Conservation (phyloP, 306 rosid genomes). For the Acmispon strigosus region DNA sequence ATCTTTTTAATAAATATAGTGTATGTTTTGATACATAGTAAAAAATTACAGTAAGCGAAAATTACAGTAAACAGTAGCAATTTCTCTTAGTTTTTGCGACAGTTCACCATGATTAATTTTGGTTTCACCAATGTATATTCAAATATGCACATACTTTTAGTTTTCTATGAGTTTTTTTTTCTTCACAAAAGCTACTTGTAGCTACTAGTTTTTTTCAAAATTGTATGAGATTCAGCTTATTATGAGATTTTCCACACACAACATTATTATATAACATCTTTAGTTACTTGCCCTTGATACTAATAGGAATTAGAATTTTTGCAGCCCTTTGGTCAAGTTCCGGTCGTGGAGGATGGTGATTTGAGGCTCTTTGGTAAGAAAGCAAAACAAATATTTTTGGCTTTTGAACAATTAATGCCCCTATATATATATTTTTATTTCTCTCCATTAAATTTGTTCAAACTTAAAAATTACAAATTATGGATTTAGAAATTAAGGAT, state of each 20-base stretch:
- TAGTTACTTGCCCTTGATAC: not conserved
- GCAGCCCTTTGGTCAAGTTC: slow-evolving; percentile 88
- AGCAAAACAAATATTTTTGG: not conserved
- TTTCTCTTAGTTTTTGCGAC: too few relatives aligned
- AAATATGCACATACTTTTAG: too few relatives aligned
- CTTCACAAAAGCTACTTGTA: too few relatives aligned
- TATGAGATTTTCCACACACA: too few relatives aligned
- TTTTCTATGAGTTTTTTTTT: too few relatives aligned
- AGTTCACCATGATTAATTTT: too few relatives aligned
- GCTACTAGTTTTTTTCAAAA: too few relatives aligned
- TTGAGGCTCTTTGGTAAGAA: slow-evolving; percentile 60
- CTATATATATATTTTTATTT: not conserved
- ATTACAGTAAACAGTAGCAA: too few relatives aligned
- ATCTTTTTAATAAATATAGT: not conserved
- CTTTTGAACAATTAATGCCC: not conserved
- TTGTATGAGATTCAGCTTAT: too few relatives aligned
- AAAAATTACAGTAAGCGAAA: too few relatives aligned
- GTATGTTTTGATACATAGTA: not conserved
- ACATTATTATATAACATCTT: not conserved
- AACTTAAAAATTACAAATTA: not conserved
- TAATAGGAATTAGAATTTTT: not conserved
- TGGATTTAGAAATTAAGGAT: not conserved
- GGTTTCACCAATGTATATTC: too few relatives aligned
- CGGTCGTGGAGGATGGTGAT: slow-evolving; percentile 56
- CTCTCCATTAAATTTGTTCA: not conserved